These are phyloP conservation scores for Toxoplasma gondii DNA, from an alignment of 169 alveolate species.

Conservation along the genomic window DNA sequence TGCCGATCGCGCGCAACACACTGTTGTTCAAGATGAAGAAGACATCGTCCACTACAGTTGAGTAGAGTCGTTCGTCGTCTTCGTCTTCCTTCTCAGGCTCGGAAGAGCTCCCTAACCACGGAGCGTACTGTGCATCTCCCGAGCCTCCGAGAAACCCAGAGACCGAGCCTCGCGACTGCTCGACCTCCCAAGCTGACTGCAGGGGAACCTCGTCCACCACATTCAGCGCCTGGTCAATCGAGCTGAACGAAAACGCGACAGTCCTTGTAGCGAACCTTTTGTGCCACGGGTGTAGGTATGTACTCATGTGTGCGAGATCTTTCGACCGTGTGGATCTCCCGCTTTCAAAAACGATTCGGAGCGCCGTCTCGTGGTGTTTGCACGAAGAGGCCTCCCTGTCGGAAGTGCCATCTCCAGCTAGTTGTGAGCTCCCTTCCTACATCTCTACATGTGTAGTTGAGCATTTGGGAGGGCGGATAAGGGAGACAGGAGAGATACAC, in stretches of 20 bases:
- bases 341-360: no score
- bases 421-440: no score
- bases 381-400: no score
- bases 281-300: no score
- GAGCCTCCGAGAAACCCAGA: background rate
- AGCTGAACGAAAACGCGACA: background rate
- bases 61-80: background rate
- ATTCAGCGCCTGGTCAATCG: constrained; percentile 32
- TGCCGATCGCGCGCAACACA: constrained; percentile 18
- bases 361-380: no score
- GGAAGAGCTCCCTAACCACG: background rate
- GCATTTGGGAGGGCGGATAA: no score
- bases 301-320: no score
- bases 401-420: no score
- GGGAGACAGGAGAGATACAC: no score
- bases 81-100: constrained; percentile 4
- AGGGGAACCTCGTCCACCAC: constrained; percentile 23
- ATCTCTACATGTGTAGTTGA: no score
- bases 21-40: constrained; percentile 39
- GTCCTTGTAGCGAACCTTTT: no score
- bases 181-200: background rate
- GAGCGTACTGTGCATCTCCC: background rate
- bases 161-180: background rate
- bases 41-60: constrained; percentile 41
- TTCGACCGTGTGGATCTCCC: no score